Conservation (phyloP, 2,329 filamentous ascomycete genomes). For the Nothophoma quercina region DNA sequence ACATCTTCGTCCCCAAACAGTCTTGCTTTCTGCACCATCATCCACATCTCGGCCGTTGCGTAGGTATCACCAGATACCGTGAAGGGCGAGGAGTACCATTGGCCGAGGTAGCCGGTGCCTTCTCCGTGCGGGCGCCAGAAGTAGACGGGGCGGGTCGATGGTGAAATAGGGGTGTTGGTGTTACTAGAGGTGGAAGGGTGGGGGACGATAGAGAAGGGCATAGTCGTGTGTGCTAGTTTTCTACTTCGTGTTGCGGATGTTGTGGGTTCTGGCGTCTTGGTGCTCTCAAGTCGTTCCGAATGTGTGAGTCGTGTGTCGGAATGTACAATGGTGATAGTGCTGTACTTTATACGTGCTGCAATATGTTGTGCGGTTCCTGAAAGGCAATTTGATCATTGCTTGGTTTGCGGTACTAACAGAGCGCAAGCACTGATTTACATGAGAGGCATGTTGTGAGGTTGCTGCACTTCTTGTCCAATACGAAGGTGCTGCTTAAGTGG, state of each 20-base stretch:
- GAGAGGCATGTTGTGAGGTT: too few species aligned
- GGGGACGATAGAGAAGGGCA: background rate
- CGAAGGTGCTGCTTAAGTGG: background rate
- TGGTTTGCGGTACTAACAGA: too few species aligned
- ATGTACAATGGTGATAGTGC: too few species aligned
- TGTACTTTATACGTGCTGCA: background rate
- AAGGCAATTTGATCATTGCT: too few species aligned
- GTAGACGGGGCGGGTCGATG: constrained; percentile 32
- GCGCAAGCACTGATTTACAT: too few species aligned
- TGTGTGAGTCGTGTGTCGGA: too few species aligned
- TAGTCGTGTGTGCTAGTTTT: background rate
- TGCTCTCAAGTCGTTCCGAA: too few species aligned
- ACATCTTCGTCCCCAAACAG: constrained; percentile 52
- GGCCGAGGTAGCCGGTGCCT: constrained; percentile 64
- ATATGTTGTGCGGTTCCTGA: background rate
- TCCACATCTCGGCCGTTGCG: constrained; percentile 55
- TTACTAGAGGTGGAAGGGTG: background rate
- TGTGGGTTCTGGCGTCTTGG: too few species aligned
- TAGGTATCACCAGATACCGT: constrained; percentile 40
- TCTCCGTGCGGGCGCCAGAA: constrained; percentile 37
- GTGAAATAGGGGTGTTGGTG: background rate
- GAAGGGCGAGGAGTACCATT: constrained; percentile 67
- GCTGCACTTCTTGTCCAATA: too few species aligned
- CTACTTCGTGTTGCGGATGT: too few species aligned
- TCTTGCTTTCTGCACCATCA: constrained; percentile 57